Evolutionary conservation across 2,329 filamentous ascomycete genomes (phyloP).

Genomic region (Sporothrix luriei): DNA sequence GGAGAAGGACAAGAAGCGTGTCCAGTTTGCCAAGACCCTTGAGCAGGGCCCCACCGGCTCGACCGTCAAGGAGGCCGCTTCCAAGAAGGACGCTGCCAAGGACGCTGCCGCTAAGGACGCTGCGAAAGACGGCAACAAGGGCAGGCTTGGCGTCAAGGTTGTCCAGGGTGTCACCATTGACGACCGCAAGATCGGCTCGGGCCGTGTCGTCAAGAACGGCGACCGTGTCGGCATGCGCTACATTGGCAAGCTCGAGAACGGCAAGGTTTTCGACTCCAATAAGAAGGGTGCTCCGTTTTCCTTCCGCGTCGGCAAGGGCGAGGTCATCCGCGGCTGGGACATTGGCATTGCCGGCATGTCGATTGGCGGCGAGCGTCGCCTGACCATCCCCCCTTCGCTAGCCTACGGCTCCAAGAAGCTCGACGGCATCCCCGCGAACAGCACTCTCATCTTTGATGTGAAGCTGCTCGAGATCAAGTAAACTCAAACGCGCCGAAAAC

Average conservation of each 20-base stretch:
- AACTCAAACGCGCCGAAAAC: constrained; percentile 44
- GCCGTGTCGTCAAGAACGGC: constrained; percentile 83
- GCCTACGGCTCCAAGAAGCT: constrained; percentile 85
- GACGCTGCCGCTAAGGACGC: constrained; percentile 45
- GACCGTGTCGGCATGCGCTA: constrained; percentile 93
- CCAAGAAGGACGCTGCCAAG: constrained; percentile 44
- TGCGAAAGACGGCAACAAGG: constrained; percentile 48
- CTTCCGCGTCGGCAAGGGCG: constrained; percentile 90
- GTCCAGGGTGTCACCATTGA: constrained; percentile 90
- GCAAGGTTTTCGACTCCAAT: constrained; percentile 96
- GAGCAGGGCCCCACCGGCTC: constrained; percentile 91
- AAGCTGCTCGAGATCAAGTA: constrained; percentile 85
- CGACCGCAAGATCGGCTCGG: constrained; percentile 88
- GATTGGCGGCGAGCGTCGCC: constrained; percentile 87
- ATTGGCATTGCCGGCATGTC: constrained; percentile 90
- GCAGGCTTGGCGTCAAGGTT: constrained; percentile 68
- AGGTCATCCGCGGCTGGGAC: constrained; percentile 99
- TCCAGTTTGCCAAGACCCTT: constrained; percentile 98
- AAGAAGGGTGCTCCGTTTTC: constrained; percentile 98
- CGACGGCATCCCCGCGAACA: constrained; percentile 88
- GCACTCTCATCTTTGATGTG: constrained; percentile 87
- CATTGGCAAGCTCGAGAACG: constrained; percentile 93
- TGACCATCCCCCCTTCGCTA: constrained; percentile 83
- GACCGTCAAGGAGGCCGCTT: constrained; percentile 44
- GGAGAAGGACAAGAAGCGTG: constrained; percentile 80